These are phyloP conservation scores for Colletotrichum sublineola DNA, from an alignment of 2,329 filamentous ascomycete species.

Conservation along the genomic window DNA sequence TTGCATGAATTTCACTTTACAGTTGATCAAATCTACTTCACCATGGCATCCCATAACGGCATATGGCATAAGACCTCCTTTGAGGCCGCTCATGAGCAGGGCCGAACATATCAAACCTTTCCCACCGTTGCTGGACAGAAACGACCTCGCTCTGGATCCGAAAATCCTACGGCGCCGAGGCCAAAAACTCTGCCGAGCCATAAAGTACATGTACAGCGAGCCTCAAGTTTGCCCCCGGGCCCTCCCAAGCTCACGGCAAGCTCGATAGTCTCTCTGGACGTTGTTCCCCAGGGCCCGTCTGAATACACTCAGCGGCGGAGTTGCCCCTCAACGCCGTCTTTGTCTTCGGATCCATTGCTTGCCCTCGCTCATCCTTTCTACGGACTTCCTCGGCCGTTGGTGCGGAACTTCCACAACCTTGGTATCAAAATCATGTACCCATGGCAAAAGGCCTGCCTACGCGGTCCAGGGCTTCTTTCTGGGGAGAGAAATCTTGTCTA, in stretches of 20 bases:
- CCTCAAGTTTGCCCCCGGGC: slow-evolving; percentile 50
- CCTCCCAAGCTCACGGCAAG: slow-evolving; percentile 57
- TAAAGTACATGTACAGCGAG: slow-evolving; percentile 51
- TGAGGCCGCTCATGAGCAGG: slow-evolving; percentile 57
- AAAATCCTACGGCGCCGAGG: slow-evolving; percentile 20
- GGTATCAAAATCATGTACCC: slow-evolving; percentile 83
- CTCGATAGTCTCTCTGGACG: slow-evolving; percentile 57
- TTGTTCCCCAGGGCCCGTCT: slow-evolving; percentile 50
- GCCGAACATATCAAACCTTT: slow-evolving; percentile 55
- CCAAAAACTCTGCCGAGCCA: slow-evolving; percentile 22
- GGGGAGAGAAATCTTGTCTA: slow-evolving; percentile 82
- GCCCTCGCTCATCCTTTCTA: slow-evolving; percentile 74
- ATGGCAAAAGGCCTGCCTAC: slow-evolving; percentile 82
- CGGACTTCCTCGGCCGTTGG: slow-evolving; percentile 69
- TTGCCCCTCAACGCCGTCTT: slow-evolving; percentile 67
- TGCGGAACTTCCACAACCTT: slow-evolving; percentile 73
- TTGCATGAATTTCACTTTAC: slow-evolving; percentile 23
- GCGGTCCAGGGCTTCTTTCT: slow-evolving; percentile 73
- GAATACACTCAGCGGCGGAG: slow-evolving; percentile 70
- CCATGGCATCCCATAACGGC: slow-evolving; percentile 57
- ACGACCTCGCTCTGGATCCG: slow-evolving; percentile 48
- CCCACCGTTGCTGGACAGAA: slow-evolving; percentile 64
- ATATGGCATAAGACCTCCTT: slow-evolving; percentile 65
- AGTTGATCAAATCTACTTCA: slow-evolving; percentile 27
- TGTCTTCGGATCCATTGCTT: slow-evolving; percentile 66